Evolutionary conservation across 805 yeast species (phyloP), one percentile per base, ranked within the genome.

Genomic region (Candida peoriensis): DNA sequence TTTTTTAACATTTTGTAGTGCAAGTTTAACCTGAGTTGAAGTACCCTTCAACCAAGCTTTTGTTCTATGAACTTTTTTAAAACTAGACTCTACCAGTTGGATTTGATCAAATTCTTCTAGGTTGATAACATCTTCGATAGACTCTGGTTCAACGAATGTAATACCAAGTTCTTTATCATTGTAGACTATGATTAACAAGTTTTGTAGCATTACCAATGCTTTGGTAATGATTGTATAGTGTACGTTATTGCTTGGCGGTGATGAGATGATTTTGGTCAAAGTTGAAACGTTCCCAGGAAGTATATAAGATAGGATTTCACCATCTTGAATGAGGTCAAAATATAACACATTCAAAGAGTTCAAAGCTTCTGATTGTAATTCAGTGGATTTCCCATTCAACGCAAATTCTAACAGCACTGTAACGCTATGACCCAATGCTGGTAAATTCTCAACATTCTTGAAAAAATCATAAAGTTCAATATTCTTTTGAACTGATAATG

Each of bases 21-120:
- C 74, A 13, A 66, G 52, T 31, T 60, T 58, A 3, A 77, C 58
- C 46, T 79, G 84, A 13, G 54, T 46, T 5, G 70, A 55, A 0
- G 82, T 75, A 1, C 70, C 77, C 11, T 52, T 60, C n/a, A 76
- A 49, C 86, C 86, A 78, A 12, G 68, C 45, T 6, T 60, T 59
- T 5, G 73, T 66, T 47, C 83, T 58, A 41, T 64, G 69, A 4
- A 46, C 34, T 24, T 50, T 52, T n/a, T 32, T 39, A 26, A 49
- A 47, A 16, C 37, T 41, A 27, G 36, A 39, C 19, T 39, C 50
- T 22, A 38, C 47, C 26, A 38, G 28, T 6, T 41, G 34, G 6
- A 56, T 42, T 9, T 40, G 39, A 5, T 42, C 44, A 10, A 51
- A 30, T 10, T 46, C 43, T 2, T 34, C 20, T 12, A 21, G 19